Evolutionary conservation across 2,329 filamentous ascomycete species (phyloP), one percentile per base, ranked within the genome.

Genomic region (Cercospora sojina): DNA sequence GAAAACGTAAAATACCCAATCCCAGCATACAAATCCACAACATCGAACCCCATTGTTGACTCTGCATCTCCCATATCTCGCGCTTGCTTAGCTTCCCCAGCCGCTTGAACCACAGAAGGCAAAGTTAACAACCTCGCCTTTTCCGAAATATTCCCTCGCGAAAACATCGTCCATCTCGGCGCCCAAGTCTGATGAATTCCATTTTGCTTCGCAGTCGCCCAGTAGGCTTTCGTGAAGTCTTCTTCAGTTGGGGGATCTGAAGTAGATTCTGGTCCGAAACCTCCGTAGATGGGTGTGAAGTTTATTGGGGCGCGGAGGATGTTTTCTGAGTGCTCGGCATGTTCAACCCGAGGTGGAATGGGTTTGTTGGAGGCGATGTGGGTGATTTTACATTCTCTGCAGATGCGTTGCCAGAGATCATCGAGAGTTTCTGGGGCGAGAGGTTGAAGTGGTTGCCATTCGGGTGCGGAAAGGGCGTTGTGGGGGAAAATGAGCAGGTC

Each of bases 1-100:
- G 88, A 91, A 75, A 97, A 96, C 3, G 90, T 87, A 79, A 98
- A 97, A 79, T 97, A 97, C 5, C 94, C 94, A 70, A 97, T 97
- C 0, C 94, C 94, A 0, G 91, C 92, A 80, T 96, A 97, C 67
- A 98, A 81, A 77, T 98, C 94, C 0, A 96, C 86, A 1, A 79
- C 81, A 67, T 72, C 31, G 31, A 64, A 71, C 74, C 74, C 25
- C 60, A 67, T 13, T 27, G 65, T 49, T 77, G 67, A 25, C 72
- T 73, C 16, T 2, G 27, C 31, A 5, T 23, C 53, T 13, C 8
- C 27, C 53, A 20, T 25, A 31, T 29, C 18, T 3, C 27, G 29
- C 29, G 27, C 18, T 16, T 20, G 27, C 62, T 59, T 20, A 67
- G 76, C 79, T 68, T 81, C 77, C 13, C 64, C 72, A 6, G 76